A percentile compares a stretch with the other conserved stretches of the same genome.
phyloP scores from a whole-genome alignment of 805 yeast species.

The Candida pini region DNA sequence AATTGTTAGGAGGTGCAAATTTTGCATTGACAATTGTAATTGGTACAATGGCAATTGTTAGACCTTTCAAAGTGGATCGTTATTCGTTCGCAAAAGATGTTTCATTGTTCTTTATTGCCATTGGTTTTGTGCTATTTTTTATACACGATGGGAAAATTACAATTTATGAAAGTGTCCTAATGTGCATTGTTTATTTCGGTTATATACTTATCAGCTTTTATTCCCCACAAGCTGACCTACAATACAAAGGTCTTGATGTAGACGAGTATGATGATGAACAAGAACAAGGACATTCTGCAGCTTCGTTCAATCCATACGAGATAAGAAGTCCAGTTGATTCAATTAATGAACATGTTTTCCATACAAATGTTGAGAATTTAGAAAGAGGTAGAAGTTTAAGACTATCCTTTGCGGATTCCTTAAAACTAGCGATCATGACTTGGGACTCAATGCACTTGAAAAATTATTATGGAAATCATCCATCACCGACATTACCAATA shows the following conservation, averaged over 20 bases:
- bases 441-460: conserved; percentile 14
- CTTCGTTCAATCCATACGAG: background rate
- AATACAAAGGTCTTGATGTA: no score
- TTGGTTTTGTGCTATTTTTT: conserved; percentile 44
- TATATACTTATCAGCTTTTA: conserved; percentile 46
- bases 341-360: conserved; percentile 11
- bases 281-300: background rate
- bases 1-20: conserved; percentile 48
- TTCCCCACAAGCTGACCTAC: conserved; percentile 19
- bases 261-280: background rate
- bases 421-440: conserved; percentile 21
- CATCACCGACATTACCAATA: conserved; percentile 2
- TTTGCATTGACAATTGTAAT: conserved; percentile 47
- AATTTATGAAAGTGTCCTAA: conserved; percentile 47
- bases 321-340: background rate
- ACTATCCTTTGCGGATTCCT: conserved; percentile 27
- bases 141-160: conserved; percentile 51
- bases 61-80: conserved; percentile 46
- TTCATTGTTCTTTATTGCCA: conserved; percentile 46
- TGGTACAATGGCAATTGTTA: conserved; percentile 41
- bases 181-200: conserved; percentile 49
- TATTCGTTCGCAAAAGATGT: conserved; percentile 56
- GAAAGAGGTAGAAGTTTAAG: conserved; percentile 23
- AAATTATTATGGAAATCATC: conserved; percentile 3
- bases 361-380: conserved; percentile 22